These are phyloP conservation scores for Xylaria flabelliformis DNA, from an alignment of 495 filamentous ascomycete species.

Conservation along the genomic window DNA sequence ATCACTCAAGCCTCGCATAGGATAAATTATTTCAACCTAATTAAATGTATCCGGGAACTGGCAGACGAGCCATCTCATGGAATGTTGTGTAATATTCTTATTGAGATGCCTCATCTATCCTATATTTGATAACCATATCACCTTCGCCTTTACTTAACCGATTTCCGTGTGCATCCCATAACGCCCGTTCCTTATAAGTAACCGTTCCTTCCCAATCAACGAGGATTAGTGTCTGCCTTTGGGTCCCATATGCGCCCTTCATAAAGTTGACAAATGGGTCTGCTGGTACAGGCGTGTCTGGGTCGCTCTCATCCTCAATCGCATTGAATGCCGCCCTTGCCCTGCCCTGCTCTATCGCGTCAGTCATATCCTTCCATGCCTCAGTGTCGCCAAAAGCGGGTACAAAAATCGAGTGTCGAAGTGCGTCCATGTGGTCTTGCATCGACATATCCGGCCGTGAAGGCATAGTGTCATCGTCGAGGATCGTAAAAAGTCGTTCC, in stretches of 20 bases:
- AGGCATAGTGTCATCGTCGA: constrained; percentile 78
- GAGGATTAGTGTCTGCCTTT: constrained; percentile 87
- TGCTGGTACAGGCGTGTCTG: constrained; percentile 30
- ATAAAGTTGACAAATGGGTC: constrained; percentile 49
- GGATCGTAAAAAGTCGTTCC: constrained; percentile 69
- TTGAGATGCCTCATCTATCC: constrained; percentile 59
- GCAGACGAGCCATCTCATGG: neutral
- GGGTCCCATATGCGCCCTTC: constrained; percentile 84
- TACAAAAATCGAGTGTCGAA: constrained; percentile 85
- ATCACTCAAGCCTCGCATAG: neutral
- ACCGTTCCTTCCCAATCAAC: constrained; percentile 77
- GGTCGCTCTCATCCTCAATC: constrained; percentile 38
- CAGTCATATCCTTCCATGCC: constrained; percentile 54
- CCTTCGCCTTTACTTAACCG: constrained; percentile 64
- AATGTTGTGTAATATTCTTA: constrained; percentile 20
- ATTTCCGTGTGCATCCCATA: constrained; percentile 73
- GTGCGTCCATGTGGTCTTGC: constrained; percentile 70
- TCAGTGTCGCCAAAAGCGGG: constrained; percentile 68
- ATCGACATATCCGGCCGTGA: constrained; percentile 62
- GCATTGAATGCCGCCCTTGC: constrained; percentile 39
- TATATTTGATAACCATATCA: constrained; percentile 69
- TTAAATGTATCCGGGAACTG: neutral
- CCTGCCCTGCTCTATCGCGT: constrained; percentile 60
- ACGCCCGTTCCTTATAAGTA: constrained; percentile 81
- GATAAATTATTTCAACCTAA: neutral